Conservation (phyloP, 2,329 filamentous ascomycete genomes). For the Fusarium brachygibbosum region DNA sequence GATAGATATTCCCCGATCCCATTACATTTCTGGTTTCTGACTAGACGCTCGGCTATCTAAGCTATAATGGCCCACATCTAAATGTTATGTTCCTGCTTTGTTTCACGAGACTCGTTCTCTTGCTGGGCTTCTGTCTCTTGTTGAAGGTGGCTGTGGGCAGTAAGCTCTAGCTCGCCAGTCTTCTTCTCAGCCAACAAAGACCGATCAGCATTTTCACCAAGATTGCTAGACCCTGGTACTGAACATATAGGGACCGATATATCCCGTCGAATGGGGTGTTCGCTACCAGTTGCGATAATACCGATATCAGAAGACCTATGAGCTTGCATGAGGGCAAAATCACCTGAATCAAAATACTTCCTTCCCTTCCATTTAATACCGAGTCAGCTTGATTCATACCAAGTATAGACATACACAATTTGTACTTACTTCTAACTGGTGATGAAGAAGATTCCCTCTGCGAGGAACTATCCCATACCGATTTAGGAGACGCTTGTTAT, state of each 20-base stretch:
- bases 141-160: constrained; percentile 5
- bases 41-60: neutral
- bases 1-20: neutral
- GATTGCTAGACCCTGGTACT: constrained; percentile 37
- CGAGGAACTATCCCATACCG: constrained; percentile 27
- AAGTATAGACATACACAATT: neutral
- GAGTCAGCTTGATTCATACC: constrained; percentile 5
- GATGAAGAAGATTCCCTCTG: constrained; percentile 31
- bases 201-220: neutral
- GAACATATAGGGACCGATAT: constrained; percentile 32
- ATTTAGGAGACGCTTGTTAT: neutral
- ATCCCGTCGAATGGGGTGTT: constrained; percentile 31
- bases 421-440: constrained; percentile 33
- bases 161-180: neutral
- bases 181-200: neutral
- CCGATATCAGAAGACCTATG: constrained; percentile 36
- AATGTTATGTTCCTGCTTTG: neutral
- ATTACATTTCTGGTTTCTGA: neutral
- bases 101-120: neutral
- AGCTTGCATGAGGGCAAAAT: constrained; percentile 41
- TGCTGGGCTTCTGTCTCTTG: neutral
- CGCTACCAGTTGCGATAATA: constrained; percentile 26
- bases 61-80: neutral
- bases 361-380: constrained; percentile 3
- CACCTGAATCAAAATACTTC: constrained; percentile 42